phyloP scores from a whole-genome alignment of 2,329 filamentous ascomycete species.

The Fusarium domesticum region DNA sequence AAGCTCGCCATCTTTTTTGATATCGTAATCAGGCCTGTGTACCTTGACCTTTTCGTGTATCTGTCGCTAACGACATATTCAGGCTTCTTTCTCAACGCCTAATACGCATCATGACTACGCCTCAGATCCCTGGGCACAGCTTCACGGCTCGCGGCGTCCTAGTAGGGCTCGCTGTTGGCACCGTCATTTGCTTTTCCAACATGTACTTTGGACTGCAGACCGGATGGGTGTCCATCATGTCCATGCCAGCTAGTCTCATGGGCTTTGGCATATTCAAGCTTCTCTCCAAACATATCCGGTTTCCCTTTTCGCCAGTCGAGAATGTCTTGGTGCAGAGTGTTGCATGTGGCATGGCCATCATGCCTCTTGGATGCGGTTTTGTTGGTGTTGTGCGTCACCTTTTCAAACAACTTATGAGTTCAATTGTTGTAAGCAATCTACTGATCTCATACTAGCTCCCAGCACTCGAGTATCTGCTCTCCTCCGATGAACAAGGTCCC shows the following conservation, averaged over 20 bases:
- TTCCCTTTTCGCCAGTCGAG: constrained; percentile 90
- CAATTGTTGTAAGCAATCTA: background rate
- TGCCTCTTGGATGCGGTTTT: constrained; percentile 93
- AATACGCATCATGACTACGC: constrained; percentile 22
- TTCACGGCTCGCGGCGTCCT: constrained; percentile 81
- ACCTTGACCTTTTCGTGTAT: constrained; percentile 3
- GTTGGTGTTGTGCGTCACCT: constrained; percentile 67
- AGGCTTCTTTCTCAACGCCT: constrained; percentile 1
- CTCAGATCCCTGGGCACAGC: constrained; percentile 52
- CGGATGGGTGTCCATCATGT: constrained; percentile 74
- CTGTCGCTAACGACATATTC: constrained; percentile 1
- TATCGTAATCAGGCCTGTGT: constrained; percentile 1
- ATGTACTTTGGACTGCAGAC: constrained; percentile 99
- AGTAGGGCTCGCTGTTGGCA: constrained; percentile 78
- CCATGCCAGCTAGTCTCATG: constrained; percentile 91
- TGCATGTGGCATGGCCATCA: constrained; percentile 90
- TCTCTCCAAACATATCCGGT: constrained; percentile 66
- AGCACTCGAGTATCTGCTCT: constrained; percentile 82
- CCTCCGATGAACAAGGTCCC: constrained; percentile 73
- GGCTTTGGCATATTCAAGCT: constrained; percentile 92
- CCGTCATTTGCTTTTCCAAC: constrained; percentile 93
- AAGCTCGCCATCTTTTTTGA: constrained; percentile 1
- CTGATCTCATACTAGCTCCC: constrained; percentile 60
- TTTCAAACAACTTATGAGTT: background rate
- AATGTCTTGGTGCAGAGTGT: constrained; percentile 97